phyloP scores from a whole-genome alignment of 2,329 filamentous ascomycete species.

The Phialophora tarda region DNA sequence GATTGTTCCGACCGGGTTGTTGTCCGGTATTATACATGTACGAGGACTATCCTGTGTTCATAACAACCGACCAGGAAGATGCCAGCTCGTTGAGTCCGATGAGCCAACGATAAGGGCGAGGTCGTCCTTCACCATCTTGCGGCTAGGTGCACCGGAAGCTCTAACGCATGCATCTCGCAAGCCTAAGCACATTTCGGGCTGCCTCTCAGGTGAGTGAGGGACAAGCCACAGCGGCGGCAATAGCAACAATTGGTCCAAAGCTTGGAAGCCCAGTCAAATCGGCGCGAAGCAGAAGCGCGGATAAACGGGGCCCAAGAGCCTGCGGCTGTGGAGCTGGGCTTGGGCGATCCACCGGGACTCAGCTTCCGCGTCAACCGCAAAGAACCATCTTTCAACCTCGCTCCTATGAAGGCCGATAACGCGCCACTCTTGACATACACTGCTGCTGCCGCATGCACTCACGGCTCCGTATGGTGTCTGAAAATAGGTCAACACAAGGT shows the following conservation, averaged over 20 bases:
- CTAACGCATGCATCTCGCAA: constrained; percentile 20
- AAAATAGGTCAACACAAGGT: neutral
- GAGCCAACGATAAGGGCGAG: neutral
- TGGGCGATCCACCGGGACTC: constrained; percentile 18
- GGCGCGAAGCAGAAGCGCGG: constrained; percentile 20
- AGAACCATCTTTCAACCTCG: constrained; percentile 27
- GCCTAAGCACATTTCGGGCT: constrained; percentile 8
- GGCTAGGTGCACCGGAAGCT: constrained; percentile 7
- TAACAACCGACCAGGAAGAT: neutral
- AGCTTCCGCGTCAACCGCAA: constrained; percentile 17
- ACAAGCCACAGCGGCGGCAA: constrained; percentile 22
- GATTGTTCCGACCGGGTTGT: constrained; percentile 4
- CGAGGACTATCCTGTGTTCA: neutral
- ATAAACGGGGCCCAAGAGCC: constrained; percentile 5
- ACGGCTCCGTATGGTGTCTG: neutral
- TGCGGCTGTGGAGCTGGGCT: constrained; percentile 10
- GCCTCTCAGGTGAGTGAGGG: constrained; percentile 18
- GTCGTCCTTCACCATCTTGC: neutral
- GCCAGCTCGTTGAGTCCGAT: neutral
- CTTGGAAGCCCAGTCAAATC: constrained; percentile 13
- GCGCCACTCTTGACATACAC: neutral
- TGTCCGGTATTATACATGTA: neutral
- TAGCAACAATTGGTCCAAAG: constrained; percentile 5
- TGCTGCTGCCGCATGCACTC: neutral
- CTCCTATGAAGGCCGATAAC: neutral